A percentile compares a stretch with the other conserved stretches of the same genome.
Conservation (phyloP, 805 yeast species). For the Saccharomycopsis synnaedendra region DNA sequence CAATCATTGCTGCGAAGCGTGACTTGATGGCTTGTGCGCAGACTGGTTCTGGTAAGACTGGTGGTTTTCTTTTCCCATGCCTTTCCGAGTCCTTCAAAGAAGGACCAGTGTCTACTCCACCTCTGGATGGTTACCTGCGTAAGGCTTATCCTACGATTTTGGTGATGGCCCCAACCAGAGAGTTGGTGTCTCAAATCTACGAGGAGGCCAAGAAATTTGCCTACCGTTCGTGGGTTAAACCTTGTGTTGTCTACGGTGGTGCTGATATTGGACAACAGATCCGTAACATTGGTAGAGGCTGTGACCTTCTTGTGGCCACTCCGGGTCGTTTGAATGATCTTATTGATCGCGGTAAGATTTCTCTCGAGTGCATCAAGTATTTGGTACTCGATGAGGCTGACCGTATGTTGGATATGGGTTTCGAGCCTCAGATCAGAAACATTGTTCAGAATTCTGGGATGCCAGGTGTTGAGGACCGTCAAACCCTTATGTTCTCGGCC, state of each 20-base stretch:
- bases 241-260: conserved; percentile 98
- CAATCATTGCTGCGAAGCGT: conserved; percentile 80
- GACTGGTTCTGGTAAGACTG: conserved; percentile 99
- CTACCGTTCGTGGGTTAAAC: conserved; percentile 96
- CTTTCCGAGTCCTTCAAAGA: conserved; percentile 78
- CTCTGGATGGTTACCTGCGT: conserved; percentile 41
- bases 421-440: conserved; percentile 98
- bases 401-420: conserved; percentile 99
- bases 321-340: conserved; percentile 98
- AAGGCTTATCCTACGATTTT: conserved; percentile 92
- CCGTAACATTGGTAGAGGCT: conserved; percentile 82
- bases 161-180: conserved; percentile 98
- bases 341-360: conserved; percentile 88
- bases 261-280: conserved; percentile 85
- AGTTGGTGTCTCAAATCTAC: conserved; percentile 90
- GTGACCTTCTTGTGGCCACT: conserved; percentile 94
- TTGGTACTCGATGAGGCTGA: conserved; percentile 98
- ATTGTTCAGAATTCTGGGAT: conserved; percentile 96
- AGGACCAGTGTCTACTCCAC: conserved; percentile 65
- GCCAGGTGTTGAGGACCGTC: conserved; percentile 88
- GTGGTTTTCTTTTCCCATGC: conserved; percentile 98
- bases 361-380: conserved; percentile 81
- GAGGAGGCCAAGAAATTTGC: conserved; percentile 94
- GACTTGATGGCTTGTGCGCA: conserved; percentile 97
- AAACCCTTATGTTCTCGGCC: conserved; percentile 97